These are phyloP conservation scores for Phaffia rhodozyma DNA, from an alignment of 1,284 basidiomycete species.

Conservation along the genomic window DNA sequence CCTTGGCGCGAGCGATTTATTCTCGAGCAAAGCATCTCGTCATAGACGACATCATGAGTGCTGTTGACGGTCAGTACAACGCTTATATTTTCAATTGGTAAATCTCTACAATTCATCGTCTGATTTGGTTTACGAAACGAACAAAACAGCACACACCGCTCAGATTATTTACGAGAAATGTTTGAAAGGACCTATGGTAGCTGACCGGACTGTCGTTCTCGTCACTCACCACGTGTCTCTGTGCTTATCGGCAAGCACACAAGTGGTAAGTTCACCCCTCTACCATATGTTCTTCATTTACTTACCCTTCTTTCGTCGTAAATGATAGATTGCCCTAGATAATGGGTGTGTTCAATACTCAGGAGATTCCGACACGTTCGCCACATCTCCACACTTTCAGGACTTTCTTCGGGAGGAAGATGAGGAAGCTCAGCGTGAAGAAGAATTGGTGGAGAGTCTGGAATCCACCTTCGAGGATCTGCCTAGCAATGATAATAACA, in stretches of 20 bases:
- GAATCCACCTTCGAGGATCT: not conserved
- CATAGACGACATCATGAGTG: conserved; percentile 34
- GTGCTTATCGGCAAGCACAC: conserved; percentile 22
- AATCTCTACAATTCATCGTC: too few relatives aligned
- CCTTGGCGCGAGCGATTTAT: conserved; percentile 67
- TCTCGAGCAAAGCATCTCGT: conserved; percentile 45
- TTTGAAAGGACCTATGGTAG: conserved; percentile 39
- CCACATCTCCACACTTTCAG: conserved; percentile 40
- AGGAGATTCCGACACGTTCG: not conserved
- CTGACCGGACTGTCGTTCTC: conserved; percentile 54
- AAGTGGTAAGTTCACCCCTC: conserved; percentile 40
- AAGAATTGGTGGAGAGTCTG: not conserved
- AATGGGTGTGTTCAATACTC: conserved; percentile 32
- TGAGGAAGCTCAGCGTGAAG: not conserved
- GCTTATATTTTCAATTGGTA: not conserved
- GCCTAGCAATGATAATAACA: not conserved
- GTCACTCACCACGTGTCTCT: conserved; percentile 60
- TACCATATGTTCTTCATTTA: conserved; percentile 10
- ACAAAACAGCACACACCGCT: conserved; percentile 29
- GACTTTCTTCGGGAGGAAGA: conserved; percentile 10
- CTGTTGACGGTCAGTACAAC: conserved; percentile 27
- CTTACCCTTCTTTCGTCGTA: not conserved
- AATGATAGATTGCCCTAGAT: conserved; percentile 42
- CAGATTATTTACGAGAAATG: conserved; percentile 31
- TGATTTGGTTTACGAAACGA: too few relatives aligned